These are phyloP conservation scores for Plasmodium gaboni DNA, from an alignment of 169 alveolate genomes.

Conservation along the genomic window DNA sequence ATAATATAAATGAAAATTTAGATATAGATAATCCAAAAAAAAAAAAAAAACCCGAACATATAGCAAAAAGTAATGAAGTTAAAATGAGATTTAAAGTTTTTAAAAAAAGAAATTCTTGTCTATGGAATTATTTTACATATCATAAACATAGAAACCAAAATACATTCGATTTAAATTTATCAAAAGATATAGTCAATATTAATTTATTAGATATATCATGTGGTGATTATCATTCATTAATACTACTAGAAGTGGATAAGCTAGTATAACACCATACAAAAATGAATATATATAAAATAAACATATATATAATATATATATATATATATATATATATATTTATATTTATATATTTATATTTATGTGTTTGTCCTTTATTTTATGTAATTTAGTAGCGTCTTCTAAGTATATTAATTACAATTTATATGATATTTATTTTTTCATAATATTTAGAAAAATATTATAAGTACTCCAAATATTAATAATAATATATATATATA, in stretches of 20 bases:
- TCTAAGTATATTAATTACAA: no score
- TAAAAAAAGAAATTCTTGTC: conserved; percentile 66
- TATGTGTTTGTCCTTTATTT: not conserved
- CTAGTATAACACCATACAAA: conserved; percentile 6
- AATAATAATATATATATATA: no score
- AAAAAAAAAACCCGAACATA: conserved; percentile 5
- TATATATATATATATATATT: not conserved
- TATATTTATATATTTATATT: not conserved
- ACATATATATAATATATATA: not conserved
- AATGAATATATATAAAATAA: not conserved
- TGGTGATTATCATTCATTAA: conserved; percentile 63
- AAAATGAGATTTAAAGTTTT: conserved; percentile 60
- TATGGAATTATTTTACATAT: conserved; percentile 74
- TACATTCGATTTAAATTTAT: conserved; percentile 11
- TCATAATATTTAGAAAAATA: no score
- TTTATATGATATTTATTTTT: no score
- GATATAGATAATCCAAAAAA: conserved; percentile 4
- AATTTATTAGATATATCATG: conserved; percentile 68
- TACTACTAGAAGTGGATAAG: conserved; percentile 43
- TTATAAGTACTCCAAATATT: no score
- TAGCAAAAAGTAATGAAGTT: not conserved
- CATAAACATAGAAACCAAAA: conserved; percentile 22
- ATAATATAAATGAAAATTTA: conserved; percentile 39
- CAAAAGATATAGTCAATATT: conserved; percentile 45
- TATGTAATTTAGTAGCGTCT: no score